Evolutionary conservation across 345 rosid species (phyloP), one percentile per base, ranked within the genome.

Genomic region (Kernera saxatilis): DNA sequence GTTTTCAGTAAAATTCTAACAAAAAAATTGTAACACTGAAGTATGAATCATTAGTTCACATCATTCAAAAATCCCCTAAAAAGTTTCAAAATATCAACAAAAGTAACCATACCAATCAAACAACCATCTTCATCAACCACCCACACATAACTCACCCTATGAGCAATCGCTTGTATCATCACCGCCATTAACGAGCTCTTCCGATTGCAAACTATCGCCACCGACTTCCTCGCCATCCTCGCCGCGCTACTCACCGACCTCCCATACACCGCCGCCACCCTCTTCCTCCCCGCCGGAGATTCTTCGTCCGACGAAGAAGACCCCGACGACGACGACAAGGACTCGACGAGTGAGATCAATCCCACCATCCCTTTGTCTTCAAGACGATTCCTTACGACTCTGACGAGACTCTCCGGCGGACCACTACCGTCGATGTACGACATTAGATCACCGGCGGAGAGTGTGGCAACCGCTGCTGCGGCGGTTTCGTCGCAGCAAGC

Each of bases 181-280:
- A 91, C 96, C 1, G 99, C 99, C 54, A 89, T 85, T 6, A 94
- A 85, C n/a, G 99, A 88, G 69, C 99, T 94, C 80, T 82, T 86
- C 8, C 82, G 60, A 44, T 85, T 84, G 37, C 99, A 91, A 15
- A 91, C 97, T 49, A 89, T 85, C 5, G 97, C 96, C 78, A 91
- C 99, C 8, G 99, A 83, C 39, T 85, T 84, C 79, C 95, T 83
- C 72, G 80, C 91, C 83, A 85, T 84, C 72, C 96, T 85, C 41
- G 96, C 96, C 2, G 91, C 85, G 62, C 78, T 87, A 67, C 88
- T 86, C 81, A 71, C 80, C 5, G 93, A 85, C 78, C 91, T 83
- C 37, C 82, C 81, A 23, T 71, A 71, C 74, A 78, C 80, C 22
- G 82, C 74, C 39, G 30, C 3, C 8, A 6, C 18, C n/a, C 27